Percentiles rank a stretch among this genome's conserved stretches.
Conservation (phyloP, 2,329 filamentous ascomycete species). For the Fusarium sp. region DNA sequence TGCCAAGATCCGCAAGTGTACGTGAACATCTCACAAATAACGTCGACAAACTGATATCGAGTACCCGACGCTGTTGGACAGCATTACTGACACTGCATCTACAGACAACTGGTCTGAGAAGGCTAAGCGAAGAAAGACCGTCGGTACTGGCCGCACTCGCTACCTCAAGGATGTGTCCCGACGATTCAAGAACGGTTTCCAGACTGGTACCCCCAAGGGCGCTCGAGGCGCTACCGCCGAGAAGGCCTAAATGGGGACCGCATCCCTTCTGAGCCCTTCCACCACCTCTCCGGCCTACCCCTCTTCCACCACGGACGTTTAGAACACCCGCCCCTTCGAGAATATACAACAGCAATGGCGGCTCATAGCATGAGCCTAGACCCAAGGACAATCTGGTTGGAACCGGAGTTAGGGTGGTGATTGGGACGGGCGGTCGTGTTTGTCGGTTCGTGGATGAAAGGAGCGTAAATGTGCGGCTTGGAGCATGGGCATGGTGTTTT, state of each 20-base stretch:
- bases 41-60: constrained; percentile 24
- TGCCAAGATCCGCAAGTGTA: constrained; percentile 99
- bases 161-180: constrained; percentile 93
- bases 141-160: constrained; percentile 94
- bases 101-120: constrained; percentile 99
- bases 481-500: constrained; percentile 54
- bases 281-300: constrained; percentile 28
- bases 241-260: constrained; percentile 49
- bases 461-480: constrained; percentile 42
- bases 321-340: constrained; percentile 13
- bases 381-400: constrained; percentile 25
- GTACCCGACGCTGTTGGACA: neutral
- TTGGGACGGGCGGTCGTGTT: constrained; percentile 31
- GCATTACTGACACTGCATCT: constrained; percentile 33
- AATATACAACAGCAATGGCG: constrained; percentile 20
- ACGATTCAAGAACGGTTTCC: constrained; percentile 98
- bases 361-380: constrained; percentile 28
- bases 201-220: constrained; percentile 86
- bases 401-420: constrained; percentile 31
- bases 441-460: constrained; percentile 39
- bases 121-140: constrained; percentile 99
- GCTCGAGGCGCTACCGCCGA: constrained; percentile 71
- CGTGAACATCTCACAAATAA: constrained; percentile 56
- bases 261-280: constrained; percentile 35
- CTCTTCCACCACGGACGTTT: constrained; percentile 25